Percentiles rank a stretch among this genome's conserved stretches.
Evolutionary conservation across 1,139 yeast genomes (phyloP).

Genomic region (Wickerhamomyces sp.): DNA sequence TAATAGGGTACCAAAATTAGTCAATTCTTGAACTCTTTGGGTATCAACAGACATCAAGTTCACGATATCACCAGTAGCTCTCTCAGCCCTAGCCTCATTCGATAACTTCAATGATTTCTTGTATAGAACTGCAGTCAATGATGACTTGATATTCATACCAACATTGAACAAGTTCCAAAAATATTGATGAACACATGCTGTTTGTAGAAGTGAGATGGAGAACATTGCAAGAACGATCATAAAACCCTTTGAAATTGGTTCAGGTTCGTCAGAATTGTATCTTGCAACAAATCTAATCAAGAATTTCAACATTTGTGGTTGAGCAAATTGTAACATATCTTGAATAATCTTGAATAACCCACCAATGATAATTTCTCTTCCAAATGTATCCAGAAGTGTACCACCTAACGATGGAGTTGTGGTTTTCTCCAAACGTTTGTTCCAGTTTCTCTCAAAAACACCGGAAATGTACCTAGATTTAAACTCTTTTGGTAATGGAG

Average conservation of each 20-base stretch:
- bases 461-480: conserved; percentile 47
- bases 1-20: conserved; percentile 78
- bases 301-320: conserved; percentile 77
- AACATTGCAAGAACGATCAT: conserved; percentile 85
- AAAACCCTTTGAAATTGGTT: conserved; percentile 76
- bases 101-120: conserved; percentile 76
- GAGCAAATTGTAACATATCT: conserved; percentile 78
- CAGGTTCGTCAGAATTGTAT: conserved; percentile 40
- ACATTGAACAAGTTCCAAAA: conserved; percentile 84
- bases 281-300: conserved; percentile 81
- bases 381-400: conserved; percentile 68
- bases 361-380: conserved; percentile 61
- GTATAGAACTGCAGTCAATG: conserved; percentile 75
- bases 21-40: conserved; percentile 86
- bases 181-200: conserved; percentile 85
- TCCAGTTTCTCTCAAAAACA: conserved; percentile 60
- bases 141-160: conserved; percentile 85
- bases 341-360: conserved; percentile 75
- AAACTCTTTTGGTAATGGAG: conserved; percentile 67
- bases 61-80: conserved; percentile 95
- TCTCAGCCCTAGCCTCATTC: conserved; percentile 73
- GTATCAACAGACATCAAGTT: conserved; percentile 96
- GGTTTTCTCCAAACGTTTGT: conserved; percentile 33
- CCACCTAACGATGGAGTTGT: conserved; percentile 59
- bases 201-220: conserved; percentile 73